Evolutionary conservation across 2,329 filamentous ascomycete species (phyloP), one percentile per base, ranked within the genome.

Genomic region (Endoconidiophora polonica): DNA sequence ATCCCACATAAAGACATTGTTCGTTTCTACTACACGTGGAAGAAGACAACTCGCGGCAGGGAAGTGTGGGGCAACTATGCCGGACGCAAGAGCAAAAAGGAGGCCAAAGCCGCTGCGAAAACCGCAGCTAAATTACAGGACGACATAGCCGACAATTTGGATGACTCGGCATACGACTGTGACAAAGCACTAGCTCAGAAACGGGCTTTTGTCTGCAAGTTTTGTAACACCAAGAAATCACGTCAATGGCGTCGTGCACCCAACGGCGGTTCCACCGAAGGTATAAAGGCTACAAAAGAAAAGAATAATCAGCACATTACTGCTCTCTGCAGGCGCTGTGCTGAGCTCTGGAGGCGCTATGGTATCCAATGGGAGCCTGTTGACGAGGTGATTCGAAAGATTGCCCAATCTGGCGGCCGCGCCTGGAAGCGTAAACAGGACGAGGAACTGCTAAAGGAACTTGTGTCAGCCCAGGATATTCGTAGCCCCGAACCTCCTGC

Each of bases 1-100:
- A 77, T 91, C 57, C 78, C 77, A 39, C 79, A 87, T 54, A 54
- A 53, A 36, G 77, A 86, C 52, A 82, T 95, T 54, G 86, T 94
- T 23, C 83, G 91, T 3, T 93, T 84, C 61, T 98, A 96, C 65
- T 98, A 98, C 62, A 85, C 85, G 56, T 98, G 91, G 91, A 98
- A 98, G 68, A 96, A 96, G 65, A 86, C 86, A 0, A 74, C 82
- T 2, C 79, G 81, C 52, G 91, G 91, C 39, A 81, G 77, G 60
- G 79, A 91, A 58, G 79, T 98, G 20, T 95, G 91, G 88, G 86
- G 86, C 53, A 85, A 80, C 56, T 94, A 83, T 58, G 79, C 85
- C 46, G 86, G 85, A 9, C 78, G 90, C 43, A 94, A 93, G 61
- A 85, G 86, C 51, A 93, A 90, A 63, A 94, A 91, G 65, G 86